These are phyloP conservation scores for Neoarthrinium moseri DNA, from an alignment of 2,329 filamentous ascomycete species.

Conservation along the genomic window DNA sequence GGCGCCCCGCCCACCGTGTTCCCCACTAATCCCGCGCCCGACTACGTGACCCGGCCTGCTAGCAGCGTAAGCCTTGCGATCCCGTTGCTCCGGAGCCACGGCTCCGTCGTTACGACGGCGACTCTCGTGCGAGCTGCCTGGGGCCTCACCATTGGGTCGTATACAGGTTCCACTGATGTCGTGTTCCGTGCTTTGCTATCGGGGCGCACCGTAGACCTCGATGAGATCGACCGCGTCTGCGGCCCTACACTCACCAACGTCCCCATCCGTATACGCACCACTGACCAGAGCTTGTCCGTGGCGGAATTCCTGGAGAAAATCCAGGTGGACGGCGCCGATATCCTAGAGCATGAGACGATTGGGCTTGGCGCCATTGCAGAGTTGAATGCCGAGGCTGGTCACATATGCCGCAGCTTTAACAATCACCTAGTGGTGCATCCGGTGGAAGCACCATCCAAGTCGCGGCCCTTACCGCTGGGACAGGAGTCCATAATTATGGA, in stretches of 20 bases:
- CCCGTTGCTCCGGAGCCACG: neutral
- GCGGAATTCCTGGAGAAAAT: neutral
- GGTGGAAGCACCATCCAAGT: neutral
- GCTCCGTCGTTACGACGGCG: neutral
- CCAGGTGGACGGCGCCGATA: neutral
- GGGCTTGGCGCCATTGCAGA: neutral
- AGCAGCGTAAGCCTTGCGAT: neutral
- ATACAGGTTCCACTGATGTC: neutral
- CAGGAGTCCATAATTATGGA: neutral
- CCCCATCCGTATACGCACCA: neutral
- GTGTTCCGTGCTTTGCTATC: neutral
- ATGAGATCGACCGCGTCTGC: neutral
- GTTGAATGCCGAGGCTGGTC: neutral
- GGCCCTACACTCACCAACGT: neutral
- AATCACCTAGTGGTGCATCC: neutral
- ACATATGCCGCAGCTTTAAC: neutral
- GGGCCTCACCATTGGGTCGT: neutral
- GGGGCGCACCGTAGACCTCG: neutral
- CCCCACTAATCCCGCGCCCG: neutral
- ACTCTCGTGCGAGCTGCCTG: neutral
- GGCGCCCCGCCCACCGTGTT: neutral
- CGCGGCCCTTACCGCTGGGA: neutral
- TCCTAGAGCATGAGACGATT: neutral
- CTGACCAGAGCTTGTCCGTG: neutral
- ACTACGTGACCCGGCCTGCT: neutral